Percentiles rank a stretch among this genome's conserved stretches.
Evolutionary conservation across 805 yeast genomes (phyloP).

Genomic region (Isabelozyma pseudorhagii): DNA sequence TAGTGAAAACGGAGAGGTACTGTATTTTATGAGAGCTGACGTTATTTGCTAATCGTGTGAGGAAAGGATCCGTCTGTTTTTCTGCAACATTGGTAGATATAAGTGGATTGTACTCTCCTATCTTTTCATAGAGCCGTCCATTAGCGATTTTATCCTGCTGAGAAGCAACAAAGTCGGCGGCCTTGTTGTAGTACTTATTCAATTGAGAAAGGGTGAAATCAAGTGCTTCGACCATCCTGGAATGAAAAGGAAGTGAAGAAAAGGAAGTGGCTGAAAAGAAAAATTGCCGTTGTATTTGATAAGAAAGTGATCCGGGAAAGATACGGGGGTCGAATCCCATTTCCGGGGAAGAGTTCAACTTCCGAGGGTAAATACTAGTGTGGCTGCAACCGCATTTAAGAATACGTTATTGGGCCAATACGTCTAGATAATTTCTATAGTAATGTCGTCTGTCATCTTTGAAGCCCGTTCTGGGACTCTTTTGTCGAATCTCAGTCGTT

Average conservation of each 20-base stretch:
- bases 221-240: neutral
- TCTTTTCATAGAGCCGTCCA: slow-evolving; percentile 11
- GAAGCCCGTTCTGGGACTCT: too few species aligned
- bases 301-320: neutral
- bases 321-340: neutral
- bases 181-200: slow-evolving; percentile 14
- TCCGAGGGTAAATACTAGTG: too few species aligned
- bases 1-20: slow-evolving; percentile 13
- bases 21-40: slow-evolving; percentile 2
- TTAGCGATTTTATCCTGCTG: slow-evolving; percentile 21
- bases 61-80: neutral
- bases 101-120: slow-evolving; percentile 10
- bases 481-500: too few species aligned
- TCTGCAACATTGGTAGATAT: neutral
- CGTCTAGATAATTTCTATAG: too few species aligned
- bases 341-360: too few species aligned
- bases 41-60: neutral
- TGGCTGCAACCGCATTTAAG: too few species aligned
- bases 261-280: neutral
- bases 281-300: neutral
- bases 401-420: too few species aligned
- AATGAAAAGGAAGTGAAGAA: neutral
- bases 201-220: slow-evolving; percentile 26
- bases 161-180: slow-evolving; percentile 16
- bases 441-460: too few species aligned